Base-by-base conservation (phyloP, 2,329 filamentous ascomycete species). In the Fusarium brevicatenulatum region DNA sequence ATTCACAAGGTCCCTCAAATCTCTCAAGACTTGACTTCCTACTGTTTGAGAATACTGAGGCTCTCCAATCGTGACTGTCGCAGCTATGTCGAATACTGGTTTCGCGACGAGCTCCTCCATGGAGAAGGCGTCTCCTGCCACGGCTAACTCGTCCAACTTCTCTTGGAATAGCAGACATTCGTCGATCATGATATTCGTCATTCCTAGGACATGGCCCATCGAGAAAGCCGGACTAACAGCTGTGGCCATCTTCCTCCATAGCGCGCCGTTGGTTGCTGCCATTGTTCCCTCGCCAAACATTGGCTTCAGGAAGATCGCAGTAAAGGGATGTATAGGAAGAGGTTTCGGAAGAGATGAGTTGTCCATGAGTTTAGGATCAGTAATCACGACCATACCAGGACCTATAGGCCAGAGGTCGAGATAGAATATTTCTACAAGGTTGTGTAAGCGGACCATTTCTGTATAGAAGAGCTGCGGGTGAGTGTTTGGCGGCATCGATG, bases 331-430 rank as follows among this genome's bases (percentile, higher is more conserved):
- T 5, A 56, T 32, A 7, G 50, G 23, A 5, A 68, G 47, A 2
- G 63, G 55, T 4, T 55, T 70, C 11, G 42, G 50, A 10, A 70
- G 39, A 0, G 47, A 40, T 16, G 71, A 37, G 18, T 66, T 44
- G 1, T 67, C 71, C 16, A 72, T 40, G 7, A 72, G 54, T 9
- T 52, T 60, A 0, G 69, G 69, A 5, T 63, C 55, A 2, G 28
- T 39, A 23, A 73, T n/a, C 3, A 70, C 32, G 16, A 46, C 55
- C 7, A 44, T 46, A 1, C 52, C 9, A 9, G 61, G 46, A 7
- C n/a, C 50, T 12, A 70, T 44, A 23, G 71, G 66, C 66, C 66
- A 72, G 18, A 72, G 55, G 7, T 67, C 69, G 2, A 73, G 57
- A 23, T 73, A 73, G 43, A 70, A 72, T 19, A 73, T 59, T 16